Percentiles rank a stretch among this genome's conserved stretches.
These are phyloP conservation scores for Volvox africanus DNA, from an alignment of 139 green algal species.

Conservation along the genomic window DNA sequence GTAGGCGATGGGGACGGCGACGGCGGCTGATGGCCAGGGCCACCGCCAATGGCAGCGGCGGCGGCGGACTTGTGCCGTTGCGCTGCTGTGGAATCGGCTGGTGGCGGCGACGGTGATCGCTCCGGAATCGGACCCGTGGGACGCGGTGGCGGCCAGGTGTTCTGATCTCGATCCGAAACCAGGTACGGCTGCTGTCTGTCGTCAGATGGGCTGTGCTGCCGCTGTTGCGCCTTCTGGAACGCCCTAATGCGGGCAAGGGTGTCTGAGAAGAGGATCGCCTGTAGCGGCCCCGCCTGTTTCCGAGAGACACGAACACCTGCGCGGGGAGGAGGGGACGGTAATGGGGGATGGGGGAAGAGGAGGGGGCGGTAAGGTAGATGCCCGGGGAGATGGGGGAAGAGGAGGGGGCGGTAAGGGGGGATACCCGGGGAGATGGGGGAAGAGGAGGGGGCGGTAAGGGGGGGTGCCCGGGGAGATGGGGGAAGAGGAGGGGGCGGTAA, in stretches of 20 bases:
- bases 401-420: neutral
- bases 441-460: too few species aligned
- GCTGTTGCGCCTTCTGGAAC: slow-evolving; percentile 31
- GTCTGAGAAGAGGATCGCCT: slow-evolving; percentile 53
- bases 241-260: slow-evolving; percentile 25
- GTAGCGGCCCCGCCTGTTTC: slow-evolving; percentile 33
- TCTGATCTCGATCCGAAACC: neutral
- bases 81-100: neutral
- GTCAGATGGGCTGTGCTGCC: neutral
- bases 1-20: neutral
- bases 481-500: too few species aligned
- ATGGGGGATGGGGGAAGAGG: neutral
- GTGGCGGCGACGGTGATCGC: too few species aligned
- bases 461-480: too few species aligned
- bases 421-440: too few species aligned
- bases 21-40: neutral
- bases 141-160: neutral
- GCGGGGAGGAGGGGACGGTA: neutral
- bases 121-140: neutral
- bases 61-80: neutral
- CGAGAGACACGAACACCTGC: slow-evolving; percentile 44
- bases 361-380: neutral
- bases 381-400: neutral
- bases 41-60: neutral
- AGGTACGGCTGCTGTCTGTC: neutral